Percentiles rank a stretch among this genome's conserved stretches.
These are phyloP conservation scores for Fusarium sp. DNA, from an alignment of 2,329 filamentous ascomycete genomes.

Conservation along the genomic window DNA sequence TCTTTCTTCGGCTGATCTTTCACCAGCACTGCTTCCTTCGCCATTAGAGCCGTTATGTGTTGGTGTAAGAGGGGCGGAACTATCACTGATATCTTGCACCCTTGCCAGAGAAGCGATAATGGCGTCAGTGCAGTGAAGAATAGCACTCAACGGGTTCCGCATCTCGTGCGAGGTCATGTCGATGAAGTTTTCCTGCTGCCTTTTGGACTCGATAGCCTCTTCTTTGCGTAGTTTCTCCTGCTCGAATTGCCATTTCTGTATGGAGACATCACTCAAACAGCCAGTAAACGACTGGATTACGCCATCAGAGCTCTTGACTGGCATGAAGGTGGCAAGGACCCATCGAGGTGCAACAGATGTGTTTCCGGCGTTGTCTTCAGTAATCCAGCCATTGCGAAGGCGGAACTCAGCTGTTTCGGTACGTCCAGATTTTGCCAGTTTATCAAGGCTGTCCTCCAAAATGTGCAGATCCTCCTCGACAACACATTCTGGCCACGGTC, in stretches of 20 bases:
- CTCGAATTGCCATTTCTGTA: conserved; percentile 65
- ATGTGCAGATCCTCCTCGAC: conserved; percentile 59
- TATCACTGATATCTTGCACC: conserved; percentile 57
- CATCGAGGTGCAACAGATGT: conserved; percentile 61
- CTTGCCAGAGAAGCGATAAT: conserved; percentile 67
- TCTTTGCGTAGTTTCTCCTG: conserved; percentile 64
- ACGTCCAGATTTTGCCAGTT: conserved; percentile 57
- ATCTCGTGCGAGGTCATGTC: conserved; percentile 81
- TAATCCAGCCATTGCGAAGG: conserved; percentile 61
- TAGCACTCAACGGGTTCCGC: conserved; percentile 79
- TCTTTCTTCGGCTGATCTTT: conserved; percentile 53
- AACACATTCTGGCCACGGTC: conserved; percentile 62
- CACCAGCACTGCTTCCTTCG: conserved; percentile 13
- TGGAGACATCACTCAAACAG: conserved; percentile 63
- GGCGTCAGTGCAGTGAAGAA: conserved; percentile 80
- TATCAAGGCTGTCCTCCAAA: conserved; percentile 57
- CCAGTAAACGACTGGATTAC: conserved; percentile 62
- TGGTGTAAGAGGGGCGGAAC: conserved; percentile 45
- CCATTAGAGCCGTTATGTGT: conserved; percentile 27
- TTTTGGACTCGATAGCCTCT: conserved; percentile 69
- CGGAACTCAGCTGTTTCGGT: conserved; percentile 63
- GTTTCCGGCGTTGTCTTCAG: conserved; percentile 60
- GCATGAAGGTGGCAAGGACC: conserved; percentile 65
- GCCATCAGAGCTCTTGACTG: conserved; percentile 62
- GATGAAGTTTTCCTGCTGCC: conserved; percentile 85